phyloP scores from a whole-genome alignment of 169 alveolate species.

The Eimeria tenella region DNA sequence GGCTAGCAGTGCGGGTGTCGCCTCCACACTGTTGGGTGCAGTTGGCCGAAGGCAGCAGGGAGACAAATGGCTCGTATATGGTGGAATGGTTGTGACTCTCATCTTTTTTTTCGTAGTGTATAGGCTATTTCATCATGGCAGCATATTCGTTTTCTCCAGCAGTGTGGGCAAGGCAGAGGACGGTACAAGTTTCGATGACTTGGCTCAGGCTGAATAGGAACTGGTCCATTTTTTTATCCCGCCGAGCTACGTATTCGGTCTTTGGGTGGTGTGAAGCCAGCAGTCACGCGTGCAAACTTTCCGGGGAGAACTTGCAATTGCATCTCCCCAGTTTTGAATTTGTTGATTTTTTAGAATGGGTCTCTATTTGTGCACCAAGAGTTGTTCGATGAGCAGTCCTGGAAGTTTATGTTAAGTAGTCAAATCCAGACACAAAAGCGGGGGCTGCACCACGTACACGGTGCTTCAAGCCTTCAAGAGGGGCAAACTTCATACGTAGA shows the following conservation, averaged over 20 bases:
- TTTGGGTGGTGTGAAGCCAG: not conserved
- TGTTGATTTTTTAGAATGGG: too few species aligned
- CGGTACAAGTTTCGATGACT: not conserved
- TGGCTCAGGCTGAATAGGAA: not conserved
- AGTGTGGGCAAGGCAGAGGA: conserved; percentile 17
- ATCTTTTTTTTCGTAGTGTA: conserved; percentile 76
- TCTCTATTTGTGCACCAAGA: too few species aligned
- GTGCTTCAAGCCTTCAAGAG: too few species aligned
- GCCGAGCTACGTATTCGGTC: too few species aligned
- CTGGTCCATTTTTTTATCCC: not conserved
- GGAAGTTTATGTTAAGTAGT: too few species aligned
- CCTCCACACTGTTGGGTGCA: conserved; percentile 74
- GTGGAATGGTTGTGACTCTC: conserved; percentile 74
- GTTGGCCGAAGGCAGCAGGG: conserved; percentile 68
- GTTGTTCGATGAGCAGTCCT: too few species aligned
- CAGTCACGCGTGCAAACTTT: not conserved
- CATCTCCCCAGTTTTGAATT: too few species aligned
- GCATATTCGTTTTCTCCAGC: conserved; percentile 43
- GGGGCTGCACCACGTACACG: too few species aligned
- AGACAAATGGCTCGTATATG: conserved; percentile 67
- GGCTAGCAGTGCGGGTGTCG: conserved; percentile 75
- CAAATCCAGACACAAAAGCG: too few species aligned
- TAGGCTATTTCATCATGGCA: conserved; percentile 68
- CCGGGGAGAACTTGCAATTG: too few species aligned
- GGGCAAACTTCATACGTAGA: too few species aligned